Evolutionary conservation across 2,329 filamentous ascomycete species (phyloP), one percentile per base, ranked within the genome.

Genomic region (Polytolypa hystricis): DNA sequence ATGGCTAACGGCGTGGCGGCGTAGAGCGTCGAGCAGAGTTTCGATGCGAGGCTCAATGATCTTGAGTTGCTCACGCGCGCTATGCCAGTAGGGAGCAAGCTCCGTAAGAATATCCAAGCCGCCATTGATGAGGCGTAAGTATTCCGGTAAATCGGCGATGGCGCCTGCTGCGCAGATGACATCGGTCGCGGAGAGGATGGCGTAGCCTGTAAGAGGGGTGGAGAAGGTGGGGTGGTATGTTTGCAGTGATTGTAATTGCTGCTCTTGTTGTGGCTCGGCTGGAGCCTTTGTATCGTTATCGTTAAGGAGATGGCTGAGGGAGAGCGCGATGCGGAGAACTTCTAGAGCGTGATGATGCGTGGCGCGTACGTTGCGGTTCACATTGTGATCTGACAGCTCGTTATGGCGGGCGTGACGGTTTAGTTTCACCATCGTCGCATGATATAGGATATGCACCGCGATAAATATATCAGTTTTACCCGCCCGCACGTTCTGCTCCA

Each of bases 371-470:
- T 73, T 67, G 16, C 67, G 62, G 2, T 54, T 47, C 9, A 69
- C 53, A 19, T 60, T 50, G 2, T 66, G 59, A 0, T 56, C 45
- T 3, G 61, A 57, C 3, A 73, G 54, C 21, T 56, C 57, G 8
- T 57, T 54, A 40, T 62, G 57, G 7, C 66, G 63, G 9, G 68
- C 67, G 47, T 80, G 72, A 26, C 81, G 71, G 47, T 80, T 78
- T 19, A 83, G 62, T 45, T 77, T 76, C 56, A 82, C 71, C 47
- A 75, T 57, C 1, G 75, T 68, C 31, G 74, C 69, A 51, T 80
- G 71, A 52, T 79, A 79, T n/a, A 82, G 60, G 18, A 79, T 61
- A 53, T 84, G 79, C 55, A 81, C 71, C 1, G 70, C 72, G 37
- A 81, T 58, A 49, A 78, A 79, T 0, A 69, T 67, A 4, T 75